These are phyloP conservation scores for Calonectria hongkongensis DNA, from an alignment of 2,329 filamentous ascomycete species.

Conservation along the genomic window DNA sequence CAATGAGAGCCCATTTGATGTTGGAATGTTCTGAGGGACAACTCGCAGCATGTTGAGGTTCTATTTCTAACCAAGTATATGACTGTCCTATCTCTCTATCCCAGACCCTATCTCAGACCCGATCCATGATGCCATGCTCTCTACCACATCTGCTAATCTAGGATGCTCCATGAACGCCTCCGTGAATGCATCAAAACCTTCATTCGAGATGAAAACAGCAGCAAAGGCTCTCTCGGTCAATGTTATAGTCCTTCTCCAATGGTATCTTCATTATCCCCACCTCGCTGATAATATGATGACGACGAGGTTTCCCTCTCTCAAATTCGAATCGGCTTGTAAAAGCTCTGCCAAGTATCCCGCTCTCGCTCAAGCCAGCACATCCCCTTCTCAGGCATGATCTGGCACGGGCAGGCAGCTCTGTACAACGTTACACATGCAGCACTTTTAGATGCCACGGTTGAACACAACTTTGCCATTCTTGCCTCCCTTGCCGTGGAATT, in stretches of 20 bases:
- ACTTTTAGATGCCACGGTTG: slow-evolving; percentile 88
- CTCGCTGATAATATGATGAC: not conserved
- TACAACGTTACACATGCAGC: not conserved
- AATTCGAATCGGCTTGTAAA: not conserved
- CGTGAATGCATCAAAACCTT: slow-evolving; percentile 33
- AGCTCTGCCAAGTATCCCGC: slow-evolving; percentile 2
- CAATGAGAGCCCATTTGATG: slow-evolving; percentile 29
- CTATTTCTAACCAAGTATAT: slow-evolving; percentile 25
- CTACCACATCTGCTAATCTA: slow-evolving; percentile 19
- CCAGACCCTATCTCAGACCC: slow-evolving; percentile 5
- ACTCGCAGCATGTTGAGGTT: slow-evolving; percentile 2
- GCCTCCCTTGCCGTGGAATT: slow-evolving; percentile 89
- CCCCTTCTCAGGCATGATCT: not conserved
- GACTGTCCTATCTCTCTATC: slow-evolving; percentile 22
- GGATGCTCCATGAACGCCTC: slow-evolving; percentile 37
- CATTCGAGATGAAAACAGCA: slow-evolving; percentile 35
- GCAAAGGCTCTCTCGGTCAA: slow-evolving; percentile 22
- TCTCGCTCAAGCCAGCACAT: not conserved
- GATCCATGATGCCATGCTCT: slow-evolving; percentile 21
- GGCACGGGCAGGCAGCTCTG: not conserved
- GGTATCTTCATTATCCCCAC: slow-evolving; percentile 21
- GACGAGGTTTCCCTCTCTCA: not conserved
- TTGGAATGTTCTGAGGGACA: slow-evolving; percentile 3
- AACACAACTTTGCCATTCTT: slow-evolving; percentile 92
- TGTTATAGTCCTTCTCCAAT: not conserved